Evolutionary conservation across 75 land plant species (phyloP), one percentile per base, ranked within the genome.

Genomic region (Cupressus sempervirens): DNA sequence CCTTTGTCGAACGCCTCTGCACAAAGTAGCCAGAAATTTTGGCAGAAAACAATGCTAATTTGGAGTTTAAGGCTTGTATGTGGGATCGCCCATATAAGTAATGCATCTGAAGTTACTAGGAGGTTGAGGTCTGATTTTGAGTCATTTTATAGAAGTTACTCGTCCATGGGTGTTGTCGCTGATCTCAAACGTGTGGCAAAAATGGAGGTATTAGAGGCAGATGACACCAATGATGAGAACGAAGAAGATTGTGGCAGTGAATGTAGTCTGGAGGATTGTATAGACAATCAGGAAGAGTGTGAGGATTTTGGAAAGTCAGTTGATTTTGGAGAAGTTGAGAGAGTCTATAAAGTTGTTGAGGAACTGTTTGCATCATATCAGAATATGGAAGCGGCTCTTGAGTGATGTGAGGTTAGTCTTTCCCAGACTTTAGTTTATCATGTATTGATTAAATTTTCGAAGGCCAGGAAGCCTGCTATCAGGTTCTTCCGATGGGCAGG

Each of bases 401-500:
- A 91, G 76, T 88, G 89, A 83, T 88, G 83, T 40, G 75, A 32
- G 53, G 84, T 92, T 18, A 56, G 81, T 45, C 89, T 92, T 58
- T 84, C 86, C 3, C 86, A 79, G 81, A 84, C 85, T 9, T 80
- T 93, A 34, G 90, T 93, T 16, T 79, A 90, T 54, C 90, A 75
- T 50, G 95, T 93, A 15, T 84, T 93, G 54, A 45, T 82, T 3
- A 80, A 91, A 29, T 93, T 92, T 76, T 77, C 86, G 13, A 89
- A 93, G 83, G 93, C 93, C 12, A 72, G 89, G 40, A 86, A 86
- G 52, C 93, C 92, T 0, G 92, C 95, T 8, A 87, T 88, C 86
- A 73, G 92, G 26, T 94, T 94, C 88, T 94, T 94, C 74, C 75
- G 86, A 26, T 94, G 95, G 95, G 94, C 92, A 10, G 90, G 81